Evolutionary conservation across 108 stramenopile species (phyloP), one percentile per base, ranked within the genome.

Genomic region (Stephanodiscus triporus): DNA sequence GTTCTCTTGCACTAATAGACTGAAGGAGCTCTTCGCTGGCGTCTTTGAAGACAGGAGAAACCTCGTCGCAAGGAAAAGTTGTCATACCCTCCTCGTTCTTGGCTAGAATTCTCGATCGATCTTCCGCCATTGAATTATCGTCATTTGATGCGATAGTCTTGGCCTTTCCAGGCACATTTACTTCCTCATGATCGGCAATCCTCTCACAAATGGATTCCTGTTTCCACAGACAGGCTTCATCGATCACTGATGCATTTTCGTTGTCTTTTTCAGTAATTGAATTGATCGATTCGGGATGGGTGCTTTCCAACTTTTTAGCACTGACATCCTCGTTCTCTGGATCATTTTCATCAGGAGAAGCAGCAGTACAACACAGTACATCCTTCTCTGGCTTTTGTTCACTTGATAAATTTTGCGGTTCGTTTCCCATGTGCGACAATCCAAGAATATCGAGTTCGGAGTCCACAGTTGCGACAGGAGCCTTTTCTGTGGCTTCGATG

Each of bases 401-500:
- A 27, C 26, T 30, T 57, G 29, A 30, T 57, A 14, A 57, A 30
- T 57, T 9, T 27, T 30, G 53, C 9, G 53, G 26, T 9, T 22
- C 20, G 30, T 19, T 42, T 19, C 38, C 14, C 32, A 11, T 32
- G 7, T 32, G n/a, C n/a, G 10, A 19, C 14, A 36, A 17, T 32
- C 58, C 58, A 2, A 59, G 16, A 32, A 59, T 13, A 59, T 59
- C 30, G 26, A 34, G 13, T 59, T 59, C 58, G 37, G 58, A 34
- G 26, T 26, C 56, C 27, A 24, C 29, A 9, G 23, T 4, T 29
- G 29, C 56, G n/a, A 34, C 9, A 59, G 58, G 27, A 16, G 36
- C 58, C 30, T 27, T 59, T 8, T 32, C 58, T 17, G 26, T 14
- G 53, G 20, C 26, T 24, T 26, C 24, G 43, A 45, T 45, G 43